Evolutionary conservation across 352 stramenopile genomes (phyloP), one percentile per base, ranked within the genome.

Genomic region (Phytophthora boehmeriae): DNA sequence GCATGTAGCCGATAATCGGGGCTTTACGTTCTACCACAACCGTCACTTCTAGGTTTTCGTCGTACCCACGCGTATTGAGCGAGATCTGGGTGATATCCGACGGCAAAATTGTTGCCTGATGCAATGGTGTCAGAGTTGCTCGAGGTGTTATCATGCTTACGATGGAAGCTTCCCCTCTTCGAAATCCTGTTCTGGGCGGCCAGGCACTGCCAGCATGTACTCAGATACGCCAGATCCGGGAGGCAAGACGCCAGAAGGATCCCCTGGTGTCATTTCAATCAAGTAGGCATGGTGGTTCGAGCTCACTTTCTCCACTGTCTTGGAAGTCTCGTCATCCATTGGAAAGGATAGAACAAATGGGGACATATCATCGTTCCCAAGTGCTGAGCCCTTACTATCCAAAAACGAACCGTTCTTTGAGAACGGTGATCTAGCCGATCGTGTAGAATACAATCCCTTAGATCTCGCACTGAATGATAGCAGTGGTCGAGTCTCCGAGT

Each of bases 291-390:
- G 73, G 42, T 77, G 83, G 1, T 75, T 88, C 45, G 73, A 76
- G 10, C 61, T 72, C 0, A 79, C 53, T n/a, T 78, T 64, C 30
- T 89, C 77, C 20, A 88, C 60, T 16, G 74, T 77, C 59, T 76
- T 82, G 25, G 71, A 84, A 22, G 74, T 76, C 45, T 89, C 82
- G 41, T 89, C 74, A 59, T 89, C 76, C 55, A 91, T 76, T 1
- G 84, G 84, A 28, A 93, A 88, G n/a, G 80, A 91, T 13, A 93
- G 63, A 50, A 93, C 80, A 20, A 93, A 89, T 17, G 77, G 75
- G 13, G 64, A 74, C 23, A 66, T 22, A 22, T 68, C 64, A 13
- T 76, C 63, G 30, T 68, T 63, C n/a, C 77, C 71, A 47, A 78
- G 64, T 3, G 43, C 59, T 1, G 50, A 66, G n/a, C 49, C 57